Evolutionary conservation across 257 asterid genomes (phyloP).

Genomic region (Solanum corneliomulleri): DNA sequence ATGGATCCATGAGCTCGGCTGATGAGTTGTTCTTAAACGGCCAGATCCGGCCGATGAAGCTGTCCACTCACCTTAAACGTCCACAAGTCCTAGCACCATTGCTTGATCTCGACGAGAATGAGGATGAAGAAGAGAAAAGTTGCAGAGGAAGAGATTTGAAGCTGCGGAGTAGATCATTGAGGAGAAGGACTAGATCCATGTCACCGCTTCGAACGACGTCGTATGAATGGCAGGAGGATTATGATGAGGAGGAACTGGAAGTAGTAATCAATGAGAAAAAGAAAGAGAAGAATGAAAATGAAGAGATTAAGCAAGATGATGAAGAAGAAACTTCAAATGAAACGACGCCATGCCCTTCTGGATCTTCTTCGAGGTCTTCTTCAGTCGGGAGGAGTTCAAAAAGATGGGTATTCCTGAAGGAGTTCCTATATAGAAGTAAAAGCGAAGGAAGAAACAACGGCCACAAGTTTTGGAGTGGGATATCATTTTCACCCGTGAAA

Average conservation of each 20-base stretch:
- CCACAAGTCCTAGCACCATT: conserved; percentile 47
- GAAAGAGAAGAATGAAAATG: not conserved
- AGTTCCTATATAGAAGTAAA: conserved; percentile 72
- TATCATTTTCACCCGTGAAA: conserved; percentile 56
- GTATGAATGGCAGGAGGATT: conserved; percentile 26
- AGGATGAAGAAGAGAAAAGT: conserved; percentile 18
- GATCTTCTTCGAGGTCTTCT: conserved; percentile 57
- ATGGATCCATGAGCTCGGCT: conserved; percentile 68
- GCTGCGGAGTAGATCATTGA: conserved; percentile 47
- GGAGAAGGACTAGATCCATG: conserved; percentile 87
- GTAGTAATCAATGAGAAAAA: not conserved
- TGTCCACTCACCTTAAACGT: conserved; percentile 50
- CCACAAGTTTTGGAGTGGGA: conserved; percentile 57
- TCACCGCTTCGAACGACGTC: conserved; percentile 52
- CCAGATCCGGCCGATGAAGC: conserved; percentile 88
- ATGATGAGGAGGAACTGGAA: not conserved
- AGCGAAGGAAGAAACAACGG: conserved; percentile 71
- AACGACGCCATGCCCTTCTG: conserved; percentile 39
- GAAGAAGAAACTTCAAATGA: conserved; percentile 1
- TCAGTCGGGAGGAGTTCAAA: conserved; percentile 68
- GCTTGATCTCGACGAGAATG: conserved; percentile 34
- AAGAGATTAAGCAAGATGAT: not conserved
- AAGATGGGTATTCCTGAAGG: conserved; percentile 75
- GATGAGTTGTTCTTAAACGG: conserved; percentile 85
- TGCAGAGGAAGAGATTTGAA: conserved; percentile 49